These are phyloP conservation scores for Trichosporon coremiiforme DNA, from an alignment of 1,284 basidiomycete genomes.

Conservation along the genomic window DNA sequence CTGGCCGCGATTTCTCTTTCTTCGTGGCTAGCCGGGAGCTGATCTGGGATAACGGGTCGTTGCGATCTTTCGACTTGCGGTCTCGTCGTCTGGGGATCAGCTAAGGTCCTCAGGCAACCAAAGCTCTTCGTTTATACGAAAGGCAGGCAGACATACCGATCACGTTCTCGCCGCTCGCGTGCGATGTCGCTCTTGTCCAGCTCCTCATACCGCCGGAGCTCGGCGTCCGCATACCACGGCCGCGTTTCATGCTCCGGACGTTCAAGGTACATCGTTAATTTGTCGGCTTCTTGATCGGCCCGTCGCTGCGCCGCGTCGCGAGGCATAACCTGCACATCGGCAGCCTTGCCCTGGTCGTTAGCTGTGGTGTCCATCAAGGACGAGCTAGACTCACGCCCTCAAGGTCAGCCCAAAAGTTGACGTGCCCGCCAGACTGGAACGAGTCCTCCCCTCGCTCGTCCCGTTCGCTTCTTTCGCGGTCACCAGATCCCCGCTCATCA, in stretches of 20 bases:
- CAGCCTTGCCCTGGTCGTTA: conserved; percentile 20
- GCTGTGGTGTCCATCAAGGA: not conserved
- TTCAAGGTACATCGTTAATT: conserved; percentile 55
- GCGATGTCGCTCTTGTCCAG: conserved; percentile 50
- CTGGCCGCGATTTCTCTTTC: conserved; percentile 5
- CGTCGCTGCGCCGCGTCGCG: conserved; percentile 46
- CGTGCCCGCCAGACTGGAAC: conserved; percentile 43
- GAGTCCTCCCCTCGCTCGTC: conserved; percentile 31
- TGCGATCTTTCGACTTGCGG: conserved; percentile 42
- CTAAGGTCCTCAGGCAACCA: not conserved
- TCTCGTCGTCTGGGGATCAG: conserved; percentile 51
- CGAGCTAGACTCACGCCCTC: conserved; percentile 41
- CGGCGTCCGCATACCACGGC: conserved; percentile 56
- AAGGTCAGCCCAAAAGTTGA: conserved; percentile 56
- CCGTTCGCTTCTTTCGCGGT: conserved; percentile 17
- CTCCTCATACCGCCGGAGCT: conserved; percentile 52
- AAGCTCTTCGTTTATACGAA: no score
- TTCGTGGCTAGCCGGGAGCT: conserved; percentile 28
- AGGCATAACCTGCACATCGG: conserved; percentile 12
- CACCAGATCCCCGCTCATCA: conserved; percentile 16
- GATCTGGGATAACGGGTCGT: conserved; percentile 52
- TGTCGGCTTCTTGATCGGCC: conserved; percentile 49
- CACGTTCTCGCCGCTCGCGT: conserved; percentile 45
- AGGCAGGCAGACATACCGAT: conserved; percentile 38
- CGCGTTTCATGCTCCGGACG: conserved; percentile 56